Evolutionary conservation across 1,284 basidiomycete species (phyloP).

Genomic region (Ustilago xerochloae): DNA sequence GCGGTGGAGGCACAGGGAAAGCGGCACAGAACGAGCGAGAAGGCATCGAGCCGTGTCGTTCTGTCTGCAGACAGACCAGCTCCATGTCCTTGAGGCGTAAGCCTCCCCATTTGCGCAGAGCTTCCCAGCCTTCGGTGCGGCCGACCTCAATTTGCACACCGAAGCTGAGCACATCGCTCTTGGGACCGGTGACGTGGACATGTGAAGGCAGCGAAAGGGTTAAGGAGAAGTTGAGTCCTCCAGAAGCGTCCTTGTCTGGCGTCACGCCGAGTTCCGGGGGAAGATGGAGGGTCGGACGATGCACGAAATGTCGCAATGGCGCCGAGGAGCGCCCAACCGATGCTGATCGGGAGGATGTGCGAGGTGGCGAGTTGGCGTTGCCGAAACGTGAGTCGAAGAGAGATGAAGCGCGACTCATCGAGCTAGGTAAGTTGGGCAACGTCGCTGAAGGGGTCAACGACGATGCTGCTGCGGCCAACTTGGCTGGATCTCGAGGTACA

Average conservation of each 20-base stretch:
- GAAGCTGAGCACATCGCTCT: conserved; percentile 62
- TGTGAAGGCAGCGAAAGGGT: conserved; percentile 66
- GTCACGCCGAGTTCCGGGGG: conserved; percentile 53
- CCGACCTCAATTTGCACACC: conserved; percentile 67
- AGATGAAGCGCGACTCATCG: conserved; percentile 28
- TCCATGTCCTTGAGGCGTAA: conserved; percentile 66
- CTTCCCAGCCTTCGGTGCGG: conserved; percentile 53
- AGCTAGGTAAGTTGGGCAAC: conserved; percentile 30
- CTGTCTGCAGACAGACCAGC: conserved; percentile 65
- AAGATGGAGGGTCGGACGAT: conserved; percentile 59
- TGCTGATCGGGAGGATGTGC: conserved; percentile 37
- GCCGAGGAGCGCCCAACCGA: conserved; percentile 24
- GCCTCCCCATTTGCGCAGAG: conserved; percentile 55
- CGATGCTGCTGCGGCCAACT: conserved; percentile 37
- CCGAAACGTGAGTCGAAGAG: conserved; percentile 32
- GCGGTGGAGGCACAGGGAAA: conserved; percentile 56
- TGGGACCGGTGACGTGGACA: conserved; percentile 53
- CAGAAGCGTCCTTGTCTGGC: conserved; percentile 37
- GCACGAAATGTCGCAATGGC: conserved; percentile 65
- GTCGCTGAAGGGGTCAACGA: conserved; percentile 25
- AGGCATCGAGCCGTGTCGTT: conserved; percentile 62
- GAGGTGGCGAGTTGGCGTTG: conserved; percentile 42
- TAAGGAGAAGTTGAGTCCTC: conserved; percentile 59
- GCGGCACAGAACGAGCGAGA: conserved; percentile 64
- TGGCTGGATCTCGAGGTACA: conserved; percentile 47